Conservation (phyloP, 306 rosid species). For the Prunus persica region Prunus_persica_NCBIv2 NC_034014.1:30209501-30210000, state of each 20-base stretch:
- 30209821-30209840: conserved; percentile 39
- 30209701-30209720: conserved; percentile 36
- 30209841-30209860: conserved; percentile 32
- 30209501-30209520: conserved; percentile 36
- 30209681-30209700: conserved; percentile 29
- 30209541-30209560: conserved; percentile 34
- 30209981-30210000: neutral
- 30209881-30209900: conserved; percentile 40
- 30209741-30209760: conserved; percentile 15
- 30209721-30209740: neutral
- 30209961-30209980: neutral
- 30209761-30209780: conserved; percentile 42
- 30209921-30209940: neutral
- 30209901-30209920: conserved; percentile 35
- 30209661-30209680: conserved; percentile 22
- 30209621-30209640: conserved; percentile 20
- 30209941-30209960: neutral
- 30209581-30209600: conserved; percentile 5
- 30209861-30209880: conserved; percentile 31
- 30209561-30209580: conserved; percentile 26
- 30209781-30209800: conserved; percentile 66
- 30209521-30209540: conserved; percentile 13
- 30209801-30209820: conserved; percentile 34
- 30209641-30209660: conserved; percentile 39
- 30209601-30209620: conserved; percentile 25